Evolutionary conservation across 2,329 filamentous ascomycete genomes (phyloP).

Genomic region (Cytospora piceae): DNA sequence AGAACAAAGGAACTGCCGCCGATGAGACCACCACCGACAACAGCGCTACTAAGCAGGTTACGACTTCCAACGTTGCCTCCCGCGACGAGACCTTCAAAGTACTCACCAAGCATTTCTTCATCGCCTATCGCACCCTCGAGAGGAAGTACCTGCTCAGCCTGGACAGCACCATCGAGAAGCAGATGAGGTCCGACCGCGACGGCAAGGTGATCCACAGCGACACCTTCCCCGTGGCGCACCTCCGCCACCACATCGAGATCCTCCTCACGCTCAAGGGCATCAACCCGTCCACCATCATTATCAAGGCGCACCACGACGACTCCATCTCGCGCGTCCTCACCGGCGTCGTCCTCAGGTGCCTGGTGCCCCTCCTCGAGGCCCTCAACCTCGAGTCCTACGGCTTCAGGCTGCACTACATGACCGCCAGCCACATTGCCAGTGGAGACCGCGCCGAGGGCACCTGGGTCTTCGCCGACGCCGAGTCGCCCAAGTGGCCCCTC

Average conservation of each 20-base stretch:
- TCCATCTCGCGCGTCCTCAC: neutral
- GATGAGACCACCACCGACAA: neutral
- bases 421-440: neutral
- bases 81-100: neutral
- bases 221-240: neutral
- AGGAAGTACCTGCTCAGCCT: constrained; percentile 2
- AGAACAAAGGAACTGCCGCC: neutral
- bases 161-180: neutral
- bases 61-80: neutral
- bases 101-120: neutral
- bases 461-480: constrained; percentile 12
- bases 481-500: neutral
- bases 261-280: constrained; percentile 1
- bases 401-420: constrained; percentile 6
- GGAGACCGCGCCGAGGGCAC: neutral
- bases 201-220: neutral
- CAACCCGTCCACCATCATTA: neutral
- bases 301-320: neutral
- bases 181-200: neutral
- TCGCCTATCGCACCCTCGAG: neutral
- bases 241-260: constrained; percentile 1
- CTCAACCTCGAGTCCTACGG: constrained; percentile 12
- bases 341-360: constrained; percentile 5
- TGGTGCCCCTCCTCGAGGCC: constrained; percentile 1
- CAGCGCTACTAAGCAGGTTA: neutral